phyloP scores from a whole-genome alignment of 129 eudicot species.

The Saposhnikovia divaricata region DNA sequence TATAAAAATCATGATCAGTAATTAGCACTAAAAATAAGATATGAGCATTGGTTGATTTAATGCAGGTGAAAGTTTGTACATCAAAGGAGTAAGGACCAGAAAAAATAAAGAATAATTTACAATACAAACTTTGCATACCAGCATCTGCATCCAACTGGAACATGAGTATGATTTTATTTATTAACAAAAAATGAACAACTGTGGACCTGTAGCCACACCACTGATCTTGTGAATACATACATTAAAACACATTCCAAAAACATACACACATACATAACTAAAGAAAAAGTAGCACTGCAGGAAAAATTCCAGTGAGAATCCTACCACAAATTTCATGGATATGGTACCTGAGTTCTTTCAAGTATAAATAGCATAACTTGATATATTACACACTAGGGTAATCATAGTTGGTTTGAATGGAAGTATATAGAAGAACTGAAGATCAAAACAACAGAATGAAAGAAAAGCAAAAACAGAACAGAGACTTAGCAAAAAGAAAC shows the following conservation, averaged over 20 bases:
- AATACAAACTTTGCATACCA: too few species aligned
- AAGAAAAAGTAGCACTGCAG: background rate
- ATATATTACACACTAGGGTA: too few species aligned
- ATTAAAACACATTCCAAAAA: background rate
- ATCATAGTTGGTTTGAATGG: too few species aligned
- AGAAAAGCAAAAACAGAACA: too few species aligned
- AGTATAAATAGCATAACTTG: background rate
- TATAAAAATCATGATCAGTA: too few species aligned
- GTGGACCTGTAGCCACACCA: background rate
- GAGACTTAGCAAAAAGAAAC: too few species aligned
- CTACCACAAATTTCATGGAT: background rate
- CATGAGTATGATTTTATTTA: background rate
- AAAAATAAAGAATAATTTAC: too few species aligned
- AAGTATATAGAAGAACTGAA: too few species aligned
- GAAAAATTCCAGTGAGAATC: background rate
- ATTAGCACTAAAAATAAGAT: too few species aligned
- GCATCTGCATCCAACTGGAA: background rate
- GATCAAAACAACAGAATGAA: too few species aligned
- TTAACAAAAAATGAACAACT: background rate
- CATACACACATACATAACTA: background rate
- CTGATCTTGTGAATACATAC: background rate
- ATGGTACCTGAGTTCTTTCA: background rate
- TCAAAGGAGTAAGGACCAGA: background rate
- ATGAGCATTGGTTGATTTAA: background rate
- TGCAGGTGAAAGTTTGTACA: too few species aligned